Evolutionary conservation across 495 filamentous ascomycete genomes (phyloP), one percentile per base, ranked within the genome.

Genomic region (Podospora comata): DNA sequence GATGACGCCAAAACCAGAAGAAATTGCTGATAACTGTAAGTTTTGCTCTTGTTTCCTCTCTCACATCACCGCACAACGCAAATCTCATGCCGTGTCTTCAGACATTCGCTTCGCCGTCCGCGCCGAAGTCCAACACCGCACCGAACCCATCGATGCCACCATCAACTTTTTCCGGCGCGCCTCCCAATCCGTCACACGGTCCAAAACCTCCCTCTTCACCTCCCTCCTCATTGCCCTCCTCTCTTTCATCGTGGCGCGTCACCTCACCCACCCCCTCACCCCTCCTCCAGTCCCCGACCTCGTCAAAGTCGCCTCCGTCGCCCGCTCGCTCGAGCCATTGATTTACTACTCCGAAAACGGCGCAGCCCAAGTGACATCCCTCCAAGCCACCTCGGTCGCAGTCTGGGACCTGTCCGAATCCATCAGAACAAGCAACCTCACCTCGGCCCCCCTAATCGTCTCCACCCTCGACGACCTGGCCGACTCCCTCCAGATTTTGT

Each of bases 361-460:
- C 16, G 87, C 91, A 30, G 86, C 89, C 67, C 92, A 96, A 74
- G 91, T 96, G 23, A 88, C 88, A 44, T 91, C 93, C 53, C 82
- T 97, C 15, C 92, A 96, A 75, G 92, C 95, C 57, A 95, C 92
- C 0, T 90, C 92, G 44, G 88, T 96, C 5, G 93, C 93, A 0
- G 93, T 97, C 20, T 95, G 92, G 91, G 93, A 97, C 77, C 83
- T 97, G 5, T 90, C 91, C 58, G 93, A 97, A 79, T 93, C 88
- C 61, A 89, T 97, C 64, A 88, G 93, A 44, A 86, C 84, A n/a
- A 91, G 92, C 55, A 95, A 96, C 72, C 92, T 97, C 89, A 93
- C 91, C 16, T 91, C 89, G 55, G 91, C 91, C 19, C 90, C 91
- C 3, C 87, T 91, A 71, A 97, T 97, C 60, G 92, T 95, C 20